These are phyloP conservation scores for Roridomyces roridus DNA, from an alignment of 768 basidiomycete species.

Conservation along the genomic window DNA sequence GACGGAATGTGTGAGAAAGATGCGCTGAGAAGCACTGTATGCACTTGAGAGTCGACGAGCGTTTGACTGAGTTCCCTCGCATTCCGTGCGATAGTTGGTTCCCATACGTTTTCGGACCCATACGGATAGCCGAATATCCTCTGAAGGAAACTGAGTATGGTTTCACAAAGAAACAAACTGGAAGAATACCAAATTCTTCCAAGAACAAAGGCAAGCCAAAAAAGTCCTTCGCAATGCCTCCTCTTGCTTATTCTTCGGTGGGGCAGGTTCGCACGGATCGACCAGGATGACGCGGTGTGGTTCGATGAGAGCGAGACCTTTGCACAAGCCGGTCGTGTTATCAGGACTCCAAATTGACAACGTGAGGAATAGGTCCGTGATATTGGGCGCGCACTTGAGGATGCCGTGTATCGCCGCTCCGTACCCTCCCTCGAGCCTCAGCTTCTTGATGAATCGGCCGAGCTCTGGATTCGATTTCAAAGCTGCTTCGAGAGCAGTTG, in stretches of 20 bases:
- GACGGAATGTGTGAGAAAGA: too few species aligned
- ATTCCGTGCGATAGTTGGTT: not conserved
- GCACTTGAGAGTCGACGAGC: too few species aligned
- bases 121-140: not conserved
- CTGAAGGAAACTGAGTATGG: not conserved
- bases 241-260: not conserved
- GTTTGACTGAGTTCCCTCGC: not conserved
- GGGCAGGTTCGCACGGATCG: not conserved
- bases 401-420: slow-evolving; percentile 12
- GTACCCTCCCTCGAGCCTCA: slow-evolving; percentile 28
- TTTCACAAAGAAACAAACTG: not conserved
- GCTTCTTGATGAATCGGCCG: slow-evolving; percentile 29
- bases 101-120: not conserved
- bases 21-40: too few species aligned
- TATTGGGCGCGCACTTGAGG: not conserved
- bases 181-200: not conserved
- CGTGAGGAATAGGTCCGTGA: not conserved
- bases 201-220: not conserved
- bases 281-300: not conserved
- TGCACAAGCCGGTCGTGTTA: not conserved
- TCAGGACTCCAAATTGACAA: not conserved
- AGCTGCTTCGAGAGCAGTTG: slow-evolving; percentile 18
- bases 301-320: not conserved
- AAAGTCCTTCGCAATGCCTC: not conserved
- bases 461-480: slow-evolving; percentile 20